These are phyloP conservation scores for Malassezia equina DNA, from an alignment of 1,284 basidiomycete species.

Conservation along the genomic window DNA sequence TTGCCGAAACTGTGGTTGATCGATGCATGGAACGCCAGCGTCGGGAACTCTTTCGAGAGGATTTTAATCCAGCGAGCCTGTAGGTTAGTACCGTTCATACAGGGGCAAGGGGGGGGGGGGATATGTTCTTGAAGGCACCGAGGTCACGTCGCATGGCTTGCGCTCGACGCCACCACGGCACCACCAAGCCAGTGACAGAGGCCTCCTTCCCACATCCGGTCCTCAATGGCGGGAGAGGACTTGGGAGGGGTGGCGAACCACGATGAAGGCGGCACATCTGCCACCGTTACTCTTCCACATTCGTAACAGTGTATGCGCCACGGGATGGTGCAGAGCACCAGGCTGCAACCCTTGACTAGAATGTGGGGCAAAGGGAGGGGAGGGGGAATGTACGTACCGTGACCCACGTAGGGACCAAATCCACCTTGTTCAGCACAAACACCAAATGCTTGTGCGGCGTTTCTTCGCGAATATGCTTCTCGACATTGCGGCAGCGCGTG, in stretches of 20 bases:
- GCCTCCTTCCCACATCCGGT: slow-evolving; percentile 22
- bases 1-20: slow-evolving; percentile 99
- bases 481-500: slow-evolving; percentile 89
- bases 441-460: slow-evolving; percentile 96
- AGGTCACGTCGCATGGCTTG: not conserved
- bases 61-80: slow-evolving; percentile 95
- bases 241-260: slow-evolving; percentile 28
- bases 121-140: not conserved
- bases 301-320: slow-evolving; percentile 54
- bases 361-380: slow-evolving; percentile 26
- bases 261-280: slow-evolving; percentile 31
- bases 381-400: slow-evolving; percentile 60
- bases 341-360: slow-evolving; percentile 47
- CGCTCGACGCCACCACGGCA: not conserved
- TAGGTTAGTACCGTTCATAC: slow-evolving; percentile 22
- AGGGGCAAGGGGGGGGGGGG: slow-evolving; percentile 13
- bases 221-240: slow-evolving; percentile 48
- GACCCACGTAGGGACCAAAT: slow-evolving; percentile 96
- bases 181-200: slow-evolving; percentile 6
- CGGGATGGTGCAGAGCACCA: slow-evolving; percentile 18
- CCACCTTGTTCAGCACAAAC: slow-evolving; percentile 95
- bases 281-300: slow-evolving; percentile 55
- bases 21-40: slow-evolving; percentile 94
- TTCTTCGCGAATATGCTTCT: slow-evolving; percentile 88
- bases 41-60: slow-evolving; percentile 84